Conservation (phyloP, 2,329 filamentous ascomycete genomes). For the Aureobasidium lini region DNA sequence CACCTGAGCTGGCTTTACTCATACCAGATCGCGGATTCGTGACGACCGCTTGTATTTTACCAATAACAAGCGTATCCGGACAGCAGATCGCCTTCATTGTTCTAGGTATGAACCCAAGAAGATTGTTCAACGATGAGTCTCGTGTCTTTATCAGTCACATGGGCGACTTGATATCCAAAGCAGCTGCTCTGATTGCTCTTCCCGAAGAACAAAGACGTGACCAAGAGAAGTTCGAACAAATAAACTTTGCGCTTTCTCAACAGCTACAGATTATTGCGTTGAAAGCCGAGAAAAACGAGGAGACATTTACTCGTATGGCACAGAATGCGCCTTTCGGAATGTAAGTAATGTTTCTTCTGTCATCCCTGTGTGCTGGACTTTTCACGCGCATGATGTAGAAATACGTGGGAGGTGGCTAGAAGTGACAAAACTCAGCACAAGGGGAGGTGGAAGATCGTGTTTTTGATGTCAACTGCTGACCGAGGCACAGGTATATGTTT, state of each 20-base stretch:
- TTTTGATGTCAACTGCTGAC: not conserved
- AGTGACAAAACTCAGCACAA: no score
- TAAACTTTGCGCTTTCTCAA: constrained; percentile 31
- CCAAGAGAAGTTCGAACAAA: constrained; percentile 29
- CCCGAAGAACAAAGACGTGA: constrained; percentile 16
- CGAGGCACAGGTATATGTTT: constrained; percentile 1
- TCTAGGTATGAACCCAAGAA: constrained; percentile 32
- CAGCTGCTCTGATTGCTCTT: constrained; percentile 30
- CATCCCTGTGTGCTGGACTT: not conserved
- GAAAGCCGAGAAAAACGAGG: constrained; percentile 30
- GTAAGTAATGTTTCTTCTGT: constrained; percentile 27
- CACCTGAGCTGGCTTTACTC: constrained; percentile 7
- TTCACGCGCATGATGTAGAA: no score
- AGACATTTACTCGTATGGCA: constrained; percentile 35
- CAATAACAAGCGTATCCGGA: constrained; percentile 23
- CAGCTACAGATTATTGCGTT: constrained; percentile 26
- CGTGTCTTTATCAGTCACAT: constrained; percentile 31
- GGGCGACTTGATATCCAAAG: constrained; percentile 31
- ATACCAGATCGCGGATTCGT: constrained; percentile 11
- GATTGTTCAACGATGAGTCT: constrained; percentile 32
- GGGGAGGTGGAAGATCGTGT: no score
- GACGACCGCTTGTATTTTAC: constrained; percentile 15
- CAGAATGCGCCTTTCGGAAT: constrained; percentile 34
- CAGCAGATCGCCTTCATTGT: constrained; percentile 34
- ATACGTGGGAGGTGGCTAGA: no score